Conservation (phyloP, 176 grass and related monocot genomes). For the Hordeum marinum region DNA sequence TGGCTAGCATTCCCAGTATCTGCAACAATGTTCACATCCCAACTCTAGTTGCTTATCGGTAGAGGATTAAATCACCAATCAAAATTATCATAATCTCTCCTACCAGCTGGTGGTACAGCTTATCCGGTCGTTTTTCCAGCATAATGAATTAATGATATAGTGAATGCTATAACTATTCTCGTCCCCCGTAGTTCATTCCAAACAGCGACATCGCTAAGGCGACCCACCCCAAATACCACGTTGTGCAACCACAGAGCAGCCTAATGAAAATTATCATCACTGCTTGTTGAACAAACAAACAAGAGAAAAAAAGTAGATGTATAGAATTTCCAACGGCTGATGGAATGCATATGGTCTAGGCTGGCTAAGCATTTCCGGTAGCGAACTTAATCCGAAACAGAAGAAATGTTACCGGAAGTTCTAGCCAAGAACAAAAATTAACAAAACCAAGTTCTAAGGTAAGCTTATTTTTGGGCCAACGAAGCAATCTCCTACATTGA, state of each 20-base stretch:
- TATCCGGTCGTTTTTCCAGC: neutral
- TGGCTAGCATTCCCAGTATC: neutral
- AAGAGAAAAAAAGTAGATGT: neutral
- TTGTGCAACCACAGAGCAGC: neutral
- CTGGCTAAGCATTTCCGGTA: neutral
- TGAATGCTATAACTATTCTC: neutral
- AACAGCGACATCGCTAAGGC: neutral
- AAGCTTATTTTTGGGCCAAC: neutral
- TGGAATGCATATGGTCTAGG: neutral
- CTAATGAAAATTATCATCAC: neutral
- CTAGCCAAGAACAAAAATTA: neutral
- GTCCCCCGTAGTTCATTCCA: neutral
- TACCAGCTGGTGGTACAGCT: neutral
- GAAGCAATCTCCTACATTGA: neutral
- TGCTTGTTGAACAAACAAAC: conserved; percentile 2
- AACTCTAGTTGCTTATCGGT: neutral
- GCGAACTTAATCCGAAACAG: neutral
- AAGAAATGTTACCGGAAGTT: neutral
- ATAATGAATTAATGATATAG: neutral
- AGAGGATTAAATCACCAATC: neutral
- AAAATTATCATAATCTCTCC: neutral
- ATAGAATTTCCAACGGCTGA: neutral
- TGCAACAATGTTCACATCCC: neutral
- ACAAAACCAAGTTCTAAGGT: neutral
- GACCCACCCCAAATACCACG: neutral